Conservation (phyloP, 2,329 filamentous ascomycete genomes). For the Nemania sp. region DNA sequence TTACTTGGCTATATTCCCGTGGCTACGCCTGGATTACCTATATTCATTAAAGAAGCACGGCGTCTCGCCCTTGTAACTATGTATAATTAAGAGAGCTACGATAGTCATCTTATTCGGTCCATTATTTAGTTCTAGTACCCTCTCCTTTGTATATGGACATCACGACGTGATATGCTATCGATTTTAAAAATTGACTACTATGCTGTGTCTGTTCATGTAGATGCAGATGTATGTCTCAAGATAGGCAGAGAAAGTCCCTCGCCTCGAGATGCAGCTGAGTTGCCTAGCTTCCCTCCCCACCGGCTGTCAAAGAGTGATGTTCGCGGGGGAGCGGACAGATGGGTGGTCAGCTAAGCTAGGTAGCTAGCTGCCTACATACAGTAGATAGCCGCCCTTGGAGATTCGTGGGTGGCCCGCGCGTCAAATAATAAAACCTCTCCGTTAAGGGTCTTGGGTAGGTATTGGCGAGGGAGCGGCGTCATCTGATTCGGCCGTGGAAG, state of each 20-base stretch:
- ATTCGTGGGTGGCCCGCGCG: constrained; percentile 14
- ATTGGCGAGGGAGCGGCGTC: not conserved
- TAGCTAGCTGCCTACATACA: not conserved
- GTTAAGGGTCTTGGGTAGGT: not conserved
- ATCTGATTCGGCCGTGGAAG: not conserved
- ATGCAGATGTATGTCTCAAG: not conserved
- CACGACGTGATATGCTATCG: not conserved
- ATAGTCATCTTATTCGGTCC: not conserved
- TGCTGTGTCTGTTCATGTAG: no score
- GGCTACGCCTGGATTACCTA: not conserved
- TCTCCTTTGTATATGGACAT: not conserved
- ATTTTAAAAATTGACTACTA: no score
- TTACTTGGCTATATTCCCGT: not conserved
- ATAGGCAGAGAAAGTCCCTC: not conserved
- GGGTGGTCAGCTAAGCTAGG: not conserved
- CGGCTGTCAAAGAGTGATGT: not conserved
- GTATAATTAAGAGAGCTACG: not conserved
- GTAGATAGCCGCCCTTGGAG: constrained; percentile 13
- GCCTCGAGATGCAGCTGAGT: constrained; percentile 4
- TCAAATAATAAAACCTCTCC: constrained; percentile 23
- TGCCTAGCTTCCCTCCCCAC: not conserved
- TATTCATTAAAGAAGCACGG: constrained; percentile 1
- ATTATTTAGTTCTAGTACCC: not conserved
- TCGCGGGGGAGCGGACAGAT: not conserved
- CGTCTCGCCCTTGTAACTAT: constrained; percentile 3